A percentile compares a stretch with the other conserved stretches of the same genome.
These are phyloP conservation scores for Vanilla planifolia DNA, from an alignment of 106 monocot species.

Conservation along the genomic window DNA sequence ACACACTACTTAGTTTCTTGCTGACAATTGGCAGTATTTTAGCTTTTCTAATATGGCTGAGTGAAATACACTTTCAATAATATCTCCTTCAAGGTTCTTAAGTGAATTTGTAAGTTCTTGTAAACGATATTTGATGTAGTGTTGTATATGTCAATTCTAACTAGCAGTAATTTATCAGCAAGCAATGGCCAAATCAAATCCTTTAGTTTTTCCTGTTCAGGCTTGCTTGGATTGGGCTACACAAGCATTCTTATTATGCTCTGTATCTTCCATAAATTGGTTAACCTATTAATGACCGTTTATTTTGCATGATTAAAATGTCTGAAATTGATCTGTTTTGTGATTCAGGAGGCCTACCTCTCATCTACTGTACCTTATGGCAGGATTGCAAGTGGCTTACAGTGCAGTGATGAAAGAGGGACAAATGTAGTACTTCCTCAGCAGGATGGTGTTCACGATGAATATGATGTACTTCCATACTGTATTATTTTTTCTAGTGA, in stretches of 20 bases:
- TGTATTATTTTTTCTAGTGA: background rate
- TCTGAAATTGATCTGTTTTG: background rate
- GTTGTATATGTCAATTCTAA: too few relatives aligned
- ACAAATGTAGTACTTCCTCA: conserved; percentile 43
- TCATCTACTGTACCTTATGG: conserved; percentile 2
- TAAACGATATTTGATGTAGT: too few relatives aligned
- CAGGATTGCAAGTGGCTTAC: background rate
- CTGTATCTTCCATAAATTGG: background rate
- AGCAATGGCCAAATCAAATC: too few relatives aligned
- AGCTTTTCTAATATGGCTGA: too few relatives aligned
- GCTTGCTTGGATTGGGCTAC: background rate
- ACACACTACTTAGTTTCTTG: too few relatives aligned
- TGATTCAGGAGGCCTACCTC: conserved; percentile 19
- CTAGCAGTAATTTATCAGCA: too few relatives aligned
- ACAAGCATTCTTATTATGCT: background rate
- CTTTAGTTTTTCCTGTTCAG: too few relatives aligned
- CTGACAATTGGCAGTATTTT: too few relatives aligned
- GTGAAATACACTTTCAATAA: too few relatives aligned
- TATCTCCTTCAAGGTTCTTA: too few relatives aligned
- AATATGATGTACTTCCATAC: conserved; percentile 58
- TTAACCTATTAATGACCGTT: too few relatives aligned
- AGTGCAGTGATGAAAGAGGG: conserved; percentile 9
- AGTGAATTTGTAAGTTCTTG: too few relatives aligned
- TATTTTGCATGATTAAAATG: background rate
- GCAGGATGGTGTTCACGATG: conserved; percentile 77